Percentiles rank a stretch among this genome's conserved stretches.
These are phyloP conservation scores for Annona cherimola DNA, from an alignment of 164 flowering plant genomes.

Conservation along the genomic window DNA sequence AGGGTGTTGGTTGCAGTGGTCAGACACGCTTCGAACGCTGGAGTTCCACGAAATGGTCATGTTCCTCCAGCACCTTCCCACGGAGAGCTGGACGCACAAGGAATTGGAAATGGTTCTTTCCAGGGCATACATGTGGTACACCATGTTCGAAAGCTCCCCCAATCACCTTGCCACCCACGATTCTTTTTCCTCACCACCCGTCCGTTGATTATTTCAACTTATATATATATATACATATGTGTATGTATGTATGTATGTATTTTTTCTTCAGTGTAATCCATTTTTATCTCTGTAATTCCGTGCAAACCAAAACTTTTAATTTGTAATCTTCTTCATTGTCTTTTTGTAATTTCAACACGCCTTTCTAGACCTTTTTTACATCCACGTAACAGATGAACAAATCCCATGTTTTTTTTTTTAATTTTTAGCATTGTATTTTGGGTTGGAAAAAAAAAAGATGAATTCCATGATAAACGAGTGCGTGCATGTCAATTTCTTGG, in stretches of 20 bases:
- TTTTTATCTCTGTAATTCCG: not conserved
- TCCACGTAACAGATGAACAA: too few relatives aligned
- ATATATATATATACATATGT: too few relatives aligned
- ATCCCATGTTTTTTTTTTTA: too few relatives aligned
- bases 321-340: not conserved
- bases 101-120: slow-evolving; percentile 97
- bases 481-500: too few relatives aligned
- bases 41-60: slow-evolving; percentile 98
- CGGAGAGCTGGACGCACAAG: slow-evolving; percentile 68
- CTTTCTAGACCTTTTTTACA: too few relatives aligned
- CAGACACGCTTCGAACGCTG: slow-evolving; percentile 78
- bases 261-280: not conserved
- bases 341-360: not conserved
- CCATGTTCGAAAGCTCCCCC: slow-evolving; percentile 87
- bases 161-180: slow-evolving; percentile 54
- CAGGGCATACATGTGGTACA: slow-evolving; percentile 91
- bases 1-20: slow-evolving; percentile 55
- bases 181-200: too few relatives aligned
- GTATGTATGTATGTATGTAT: too few relatives aligned
- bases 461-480: too few relatives aligned
- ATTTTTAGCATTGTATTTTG: too few relatives aligned
- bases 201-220: too few relatives aligned
- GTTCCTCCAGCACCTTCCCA: slow-evolving; percentile 95
- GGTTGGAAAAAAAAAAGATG: too few relatives aligned
- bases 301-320: not conserved